Evolutionary conservation across 371 early-diverging fungal species (phyloP).

Genomic region (Mortierella sp.): DNA sequence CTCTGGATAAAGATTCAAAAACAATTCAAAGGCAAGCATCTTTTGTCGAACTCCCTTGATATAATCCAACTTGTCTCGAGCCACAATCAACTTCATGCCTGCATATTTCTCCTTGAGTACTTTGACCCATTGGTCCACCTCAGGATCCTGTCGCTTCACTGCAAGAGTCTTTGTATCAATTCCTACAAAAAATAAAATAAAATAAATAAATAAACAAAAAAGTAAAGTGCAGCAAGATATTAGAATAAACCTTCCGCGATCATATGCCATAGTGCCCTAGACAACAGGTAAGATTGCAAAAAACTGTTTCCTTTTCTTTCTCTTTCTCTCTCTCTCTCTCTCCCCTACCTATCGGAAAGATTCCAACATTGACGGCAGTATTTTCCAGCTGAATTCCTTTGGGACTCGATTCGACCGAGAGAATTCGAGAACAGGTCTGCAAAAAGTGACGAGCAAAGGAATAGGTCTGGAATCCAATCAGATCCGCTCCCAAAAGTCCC

Average conservation of each 20-base stretch:
- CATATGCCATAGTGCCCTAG: constrained; percentile 5
- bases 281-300: too few species aligned
- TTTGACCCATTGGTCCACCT: constrained; percentile 73
- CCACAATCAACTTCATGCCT: constrained; percentile 86
- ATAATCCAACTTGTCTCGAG: constrained; percentile 91
- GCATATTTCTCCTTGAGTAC: constrained; percentile 78
- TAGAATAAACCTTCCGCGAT: constrained; percentile 8
- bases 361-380: constrained; percentile 76
- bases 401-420: constrained; percentile 81
- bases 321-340: constrained; percentile 80
- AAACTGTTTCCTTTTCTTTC: constrained; percentile 70
- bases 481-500: constrained; percentile 82
- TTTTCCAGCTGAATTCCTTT: constrained; percentile 82
- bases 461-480: constrained; percentile 90
- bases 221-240: not conserved
- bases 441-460: constrained; percentile 92
- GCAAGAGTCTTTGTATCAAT: constrained; percentile 2
- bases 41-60: constrained; percentile 93
- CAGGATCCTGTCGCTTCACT: constrained; percentile 53
- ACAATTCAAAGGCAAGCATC: constrained; percentile 82
- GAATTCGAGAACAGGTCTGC: constrained; percentile 82
- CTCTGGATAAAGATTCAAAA: constrained; percentile 79
- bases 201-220: too few species aligned
- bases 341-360: constrained; percentile 79
- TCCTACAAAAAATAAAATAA: constrained; percentile 52